Percentiles rank a stretch among this genome's conserved stretches.
Conservation (phyloP, 1,284 basidiomycete species). For the Tylopilus sp. region DNA sequence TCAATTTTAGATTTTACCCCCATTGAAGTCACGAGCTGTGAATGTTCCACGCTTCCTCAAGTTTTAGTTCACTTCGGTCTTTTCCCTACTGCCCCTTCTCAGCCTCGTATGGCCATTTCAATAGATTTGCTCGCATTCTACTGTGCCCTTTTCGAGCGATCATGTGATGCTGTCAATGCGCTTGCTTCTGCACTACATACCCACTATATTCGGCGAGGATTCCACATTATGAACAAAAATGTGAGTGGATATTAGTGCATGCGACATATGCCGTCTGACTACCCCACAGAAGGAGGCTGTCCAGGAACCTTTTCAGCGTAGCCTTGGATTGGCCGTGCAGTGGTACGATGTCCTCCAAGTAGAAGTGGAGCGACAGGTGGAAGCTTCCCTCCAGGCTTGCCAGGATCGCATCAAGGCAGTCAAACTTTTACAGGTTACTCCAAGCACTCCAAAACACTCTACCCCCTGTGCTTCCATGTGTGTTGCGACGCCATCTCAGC, state of each 20-base stretch:
- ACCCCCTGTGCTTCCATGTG: too few species aligned
- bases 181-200: slow-evolving; percentile 11
- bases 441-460: too few species aligned
- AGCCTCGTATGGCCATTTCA: slow-evolving; percentile 13
- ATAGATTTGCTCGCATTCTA: neutral
- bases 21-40: neutral
- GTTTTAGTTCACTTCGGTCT: slow-evolving; percentile 8
- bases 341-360: neutral
- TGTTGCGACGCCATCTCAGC: too few species aligned
- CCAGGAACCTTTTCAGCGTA: neutral
- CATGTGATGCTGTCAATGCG: slow-evolving; percentile 11
- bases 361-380: neutral
- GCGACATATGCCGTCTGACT: too few species aligned
- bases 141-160: neutral
- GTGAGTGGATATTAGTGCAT: neutral
- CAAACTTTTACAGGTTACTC: too few species aligned
- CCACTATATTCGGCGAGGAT: slow-evolving; percentile 9
- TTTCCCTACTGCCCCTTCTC: slow-evolving; percentile 10
- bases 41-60: slow-evolving; percentile 1
- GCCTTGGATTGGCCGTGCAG: neutral
- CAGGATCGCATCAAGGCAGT: too few species aligned
- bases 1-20: neutral
- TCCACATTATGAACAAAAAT: neutral
- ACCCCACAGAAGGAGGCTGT: neutral
- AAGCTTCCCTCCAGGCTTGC: neutral